Conservation (phyloP, 345 rosid species). For the Isatis tinctoria region DNA sequence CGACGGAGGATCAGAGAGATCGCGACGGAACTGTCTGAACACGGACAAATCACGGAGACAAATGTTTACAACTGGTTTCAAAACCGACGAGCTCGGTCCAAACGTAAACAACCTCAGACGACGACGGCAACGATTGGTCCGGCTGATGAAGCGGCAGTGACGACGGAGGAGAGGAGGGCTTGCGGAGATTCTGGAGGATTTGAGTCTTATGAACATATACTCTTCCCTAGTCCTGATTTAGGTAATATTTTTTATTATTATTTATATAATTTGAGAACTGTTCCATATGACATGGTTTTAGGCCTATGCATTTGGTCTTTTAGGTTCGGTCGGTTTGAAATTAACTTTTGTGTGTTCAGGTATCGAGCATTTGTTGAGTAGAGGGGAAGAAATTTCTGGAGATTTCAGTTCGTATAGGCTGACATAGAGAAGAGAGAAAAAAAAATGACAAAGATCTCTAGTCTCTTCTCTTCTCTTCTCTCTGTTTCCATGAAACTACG, state of each 20-base stretch:
- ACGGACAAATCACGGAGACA: conserved; percentile 64
- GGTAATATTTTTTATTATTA: conserved; percentile 11
- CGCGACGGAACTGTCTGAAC: conserved; percentile 41
- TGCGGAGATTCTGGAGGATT: conserved; percentile 30
- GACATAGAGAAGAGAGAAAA: background rate
- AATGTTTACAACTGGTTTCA: conserved; percentile 86
- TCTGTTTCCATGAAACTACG: background rate
- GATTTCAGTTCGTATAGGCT: conserved; percentile 16
- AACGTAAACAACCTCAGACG: conserved; percentile 44
- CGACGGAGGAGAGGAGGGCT: conserved; percentile 35
- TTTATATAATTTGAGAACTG: background rate
- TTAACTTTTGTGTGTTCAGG: conserved; percentile 40
- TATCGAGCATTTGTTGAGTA: conserved; percentile 45
- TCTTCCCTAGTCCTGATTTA: conserved; percentile 36
- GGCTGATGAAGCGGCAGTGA: conserved; percentile 26
- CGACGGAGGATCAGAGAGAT: conserved; percentile 58
- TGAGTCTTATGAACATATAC: conserved; percentile 33
- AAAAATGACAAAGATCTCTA: background rate
- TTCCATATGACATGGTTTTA: background rate
- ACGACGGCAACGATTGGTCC: background rate
- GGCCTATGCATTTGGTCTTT: background rate
- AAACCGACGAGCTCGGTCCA: conserved; percentile 69
- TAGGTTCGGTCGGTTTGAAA: background rate
- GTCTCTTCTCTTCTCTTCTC: background rate
- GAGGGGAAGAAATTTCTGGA: conserved; percentile 32